Evolutionary conservation across 352 stramenopile genomes (phyloP).

Genomic region (Pythium apleroticum): DNA sequence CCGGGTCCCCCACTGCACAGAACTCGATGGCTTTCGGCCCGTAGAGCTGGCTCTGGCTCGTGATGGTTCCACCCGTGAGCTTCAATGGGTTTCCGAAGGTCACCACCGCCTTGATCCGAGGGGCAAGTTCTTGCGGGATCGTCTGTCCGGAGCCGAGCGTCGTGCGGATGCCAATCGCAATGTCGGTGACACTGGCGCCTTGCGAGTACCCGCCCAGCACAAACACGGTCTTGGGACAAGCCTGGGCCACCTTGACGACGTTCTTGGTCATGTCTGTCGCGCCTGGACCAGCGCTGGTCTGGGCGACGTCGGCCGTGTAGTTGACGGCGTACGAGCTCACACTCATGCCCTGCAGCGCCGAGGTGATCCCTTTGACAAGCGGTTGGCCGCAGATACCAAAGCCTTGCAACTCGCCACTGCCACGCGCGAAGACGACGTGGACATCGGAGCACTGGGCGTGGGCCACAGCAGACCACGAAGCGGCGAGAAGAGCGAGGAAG

Average conservation of each 20-base stretch:
- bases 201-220: constrained; percentile 13
- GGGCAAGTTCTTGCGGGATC: neutral
- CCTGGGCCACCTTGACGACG: constrained; percentile 21
- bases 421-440: constrained; percentile 30
- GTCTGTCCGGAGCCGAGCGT: neutral
- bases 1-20: neutral
- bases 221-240: constrained; percentile 26
- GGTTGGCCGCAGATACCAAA: constrained; percentile 28
- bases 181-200: constrained; percentile 26
- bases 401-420: constrained; percentile 29
- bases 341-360: constrained; percentile 24
- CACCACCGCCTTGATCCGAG: constrained; percentile 6
- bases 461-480: no score
- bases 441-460: neutral
- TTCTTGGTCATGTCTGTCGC: constrained; percentile 37
- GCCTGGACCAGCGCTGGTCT: constrained; percentile 26
- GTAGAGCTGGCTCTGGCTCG: neutral
- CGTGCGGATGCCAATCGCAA: constrained; percentile 28
- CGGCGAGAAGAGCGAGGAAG: neutral
- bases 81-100: constrained; percentile 5
- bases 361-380: constrained; percentile 30
- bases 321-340: constrained; percentile 34
- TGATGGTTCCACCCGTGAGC: neutral
- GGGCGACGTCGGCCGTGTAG: constrained; percentile 25
- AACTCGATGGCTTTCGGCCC: neutral